A percentile compares a stretch with the other conserved stretches of the same genome.
Evolutionary conservation across 2,329 filamentous ascomycete genomes (phyloP).

Genomic region (Aspergillus brunneoviolaceus): DNA sequence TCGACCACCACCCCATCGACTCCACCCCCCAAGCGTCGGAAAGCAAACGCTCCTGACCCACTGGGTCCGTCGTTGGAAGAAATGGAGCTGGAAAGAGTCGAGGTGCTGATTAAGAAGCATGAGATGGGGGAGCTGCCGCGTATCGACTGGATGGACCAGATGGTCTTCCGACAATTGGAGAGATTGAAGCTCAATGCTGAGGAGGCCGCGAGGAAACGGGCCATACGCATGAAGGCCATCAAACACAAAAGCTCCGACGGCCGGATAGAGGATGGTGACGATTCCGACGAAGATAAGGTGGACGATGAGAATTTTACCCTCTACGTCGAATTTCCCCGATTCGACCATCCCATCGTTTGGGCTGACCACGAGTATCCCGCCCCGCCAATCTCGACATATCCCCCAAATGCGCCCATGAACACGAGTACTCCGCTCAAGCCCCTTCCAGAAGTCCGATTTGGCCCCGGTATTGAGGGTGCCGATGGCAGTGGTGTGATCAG

Average conservation of each 20-base stretch:
- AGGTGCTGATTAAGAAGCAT: slow-evolving; percentile 91
- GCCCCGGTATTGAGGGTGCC: slow-evolving; percentile 78
- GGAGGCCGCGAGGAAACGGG: slow-evolving; percentile 61
- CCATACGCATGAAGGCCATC: slow-evolving; percentile 35
- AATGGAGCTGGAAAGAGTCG: slow-evolving; percentile 83
- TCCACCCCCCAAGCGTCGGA: slow-evolving; percentile 55
- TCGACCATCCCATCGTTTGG: slow-evolving; percentile 94
- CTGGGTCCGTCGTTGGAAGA: slow-evolving; percentile 64
- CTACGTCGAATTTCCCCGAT: slow-evolving; percentile 87
- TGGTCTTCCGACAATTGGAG: slow-evolving; percentile 88
- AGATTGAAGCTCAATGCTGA: slow-evolving; percentile 68
- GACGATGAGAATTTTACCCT: slow-evolving; percentile 72
- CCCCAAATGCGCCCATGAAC: slow-evolving; percentile 62
- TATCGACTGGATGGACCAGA: slow-evolving; percentile 91
- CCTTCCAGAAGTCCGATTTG: slow-evolving; percentile 83
- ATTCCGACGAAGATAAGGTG: slow-evolving; percentile 38
- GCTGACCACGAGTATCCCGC: slow-evolving; percentile 89
- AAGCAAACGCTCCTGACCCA: slow-evolving; percentile 47
- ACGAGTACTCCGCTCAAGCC: slow-evolving; percentile 73
- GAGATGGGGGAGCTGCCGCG: slow-evolving; percentile 95
- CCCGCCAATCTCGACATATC: slow-evolving; percentile 75
- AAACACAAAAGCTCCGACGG: slow-evolving; percentile 29
- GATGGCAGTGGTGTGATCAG: slow-evolving; percentile 63
- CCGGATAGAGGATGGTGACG: slow-evolving; percentile 43
- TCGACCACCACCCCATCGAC: slow-evolving; percentile 75